A percentile compares a stretch with the other conserved stretches of the same genome.
Conservation (phyloP, 306 rosid genomes). For the Inga oerstediana region DNA sequence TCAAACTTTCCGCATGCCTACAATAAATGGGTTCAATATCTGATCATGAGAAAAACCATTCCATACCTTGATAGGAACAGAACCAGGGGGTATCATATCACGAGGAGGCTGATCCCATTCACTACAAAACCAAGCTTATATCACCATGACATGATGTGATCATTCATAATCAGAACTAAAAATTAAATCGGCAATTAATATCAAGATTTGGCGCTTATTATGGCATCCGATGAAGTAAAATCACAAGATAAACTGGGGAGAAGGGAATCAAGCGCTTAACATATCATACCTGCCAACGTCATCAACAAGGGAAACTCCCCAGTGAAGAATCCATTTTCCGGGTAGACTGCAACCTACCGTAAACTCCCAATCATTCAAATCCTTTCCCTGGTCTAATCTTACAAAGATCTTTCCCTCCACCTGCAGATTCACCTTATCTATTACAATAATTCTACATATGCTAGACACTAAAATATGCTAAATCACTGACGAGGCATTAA, state of each 20-base stretch:
- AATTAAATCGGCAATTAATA: conserved; percentile 23
- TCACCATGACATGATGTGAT: conserved; percentile 13
- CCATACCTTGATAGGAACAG: conserved; percentile 76
- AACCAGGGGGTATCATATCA: conserved; percentile 79
- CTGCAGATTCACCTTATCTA: conserved; percentile 55
- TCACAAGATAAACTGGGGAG: neutral
- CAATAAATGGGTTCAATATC: conserved; percentile 14
- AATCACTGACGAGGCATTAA: conserved; percentile 17
- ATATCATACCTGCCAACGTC: conserved; percentile 71
- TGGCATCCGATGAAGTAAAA: neutral
- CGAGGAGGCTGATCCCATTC: conserved; percentile 99
- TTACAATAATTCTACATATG: conserved; percentile 24
- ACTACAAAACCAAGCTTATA: conserved; percentile 48
- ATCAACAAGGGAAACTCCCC: conserved; percentile 81
- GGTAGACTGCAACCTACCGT: conserved; percentile 79
- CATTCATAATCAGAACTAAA: neutral
- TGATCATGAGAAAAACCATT: conserved; percentile 30
- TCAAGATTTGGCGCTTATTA: conserved; percentile 10
- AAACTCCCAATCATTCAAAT: conserved; percentile 53
- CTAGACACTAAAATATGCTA: conserved; percentile 24
- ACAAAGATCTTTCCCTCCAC: conserved; percentile 77
- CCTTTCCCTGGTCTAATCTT: conserved; percentile 60
- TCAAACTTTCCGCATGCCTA: conserved; percentile 34
- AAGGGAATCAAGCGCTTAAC: neutral
- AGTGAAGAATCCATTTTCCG: conserved; percentile 94